A percentile compares a stretch with the other conserved stretches of the same genome.
Conservation (phyloP, 2,329 filamentous ascomycete genomes). For the Diaporthe ampelina region DNA sequence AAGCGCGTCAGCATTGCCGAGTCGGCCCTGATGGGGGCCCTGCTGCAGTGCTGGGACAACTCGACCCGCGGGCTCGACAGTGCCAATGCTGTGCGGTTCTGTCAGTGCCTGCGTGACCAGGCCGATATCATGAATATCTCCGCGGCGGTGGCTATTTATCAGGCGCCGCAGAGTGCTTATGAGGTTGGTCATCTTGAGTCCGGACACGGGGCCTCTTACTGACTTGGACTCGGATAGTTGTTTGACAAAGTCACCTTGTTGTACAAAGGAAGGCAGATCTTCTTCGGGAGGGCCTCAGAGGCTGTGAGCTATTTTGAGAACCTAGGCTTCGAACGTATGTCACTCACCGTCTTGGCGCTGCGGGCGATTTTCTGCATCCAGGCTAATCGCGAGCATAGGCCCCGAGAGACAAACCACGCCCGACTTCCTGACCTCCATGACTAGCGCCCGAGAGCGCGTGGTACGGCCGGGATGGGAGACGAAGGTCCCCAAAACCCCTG, state of each 20-base stretch:
- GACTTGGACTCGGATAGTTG: neutral
- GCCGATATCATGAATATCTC: neutral
- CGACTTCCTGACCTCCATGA: constrained; percentile 11
- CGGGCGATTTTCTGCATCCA: neutral
- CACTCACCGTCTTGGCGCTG: too few species aligned
- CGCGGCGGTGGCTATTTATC: neutral
- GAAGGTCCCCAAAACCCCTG: neutral
- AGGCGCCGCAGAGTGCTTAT: constrained; percentile 7
- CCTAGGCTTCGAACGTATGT: neutral
- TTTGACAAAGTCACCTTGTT: neutral
- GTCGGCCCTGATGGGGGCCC: neutral
- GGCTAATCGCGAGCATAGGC: neutral
- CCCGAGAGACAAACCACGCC: constrained; percentile 2
- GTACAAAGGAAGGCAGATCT: constrained; percentile 3
- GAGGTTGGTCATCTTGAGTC: neutral
- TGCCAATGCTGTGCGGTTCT: neutral
- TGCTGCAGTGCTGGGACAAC: constrained; percentile 20
- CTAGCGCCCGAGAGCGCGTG: neutral
- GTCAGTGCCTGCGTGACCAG: neutral
- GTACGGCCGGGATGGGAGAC: neutral
- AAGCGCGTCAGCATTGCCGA: constrained; percentile 34
- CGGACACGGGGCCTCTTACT: neutral
- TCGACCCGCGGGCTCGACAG: constrained; percentile 1
- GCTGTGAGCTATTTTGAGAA: neutral
- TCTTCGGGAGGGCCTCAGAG: neutral